Percentiles rank a stretch among this genome's conserved stretches.
Conservation (phyloP, 208 protist species). For the Acanthamoeba royreba region DNA sequence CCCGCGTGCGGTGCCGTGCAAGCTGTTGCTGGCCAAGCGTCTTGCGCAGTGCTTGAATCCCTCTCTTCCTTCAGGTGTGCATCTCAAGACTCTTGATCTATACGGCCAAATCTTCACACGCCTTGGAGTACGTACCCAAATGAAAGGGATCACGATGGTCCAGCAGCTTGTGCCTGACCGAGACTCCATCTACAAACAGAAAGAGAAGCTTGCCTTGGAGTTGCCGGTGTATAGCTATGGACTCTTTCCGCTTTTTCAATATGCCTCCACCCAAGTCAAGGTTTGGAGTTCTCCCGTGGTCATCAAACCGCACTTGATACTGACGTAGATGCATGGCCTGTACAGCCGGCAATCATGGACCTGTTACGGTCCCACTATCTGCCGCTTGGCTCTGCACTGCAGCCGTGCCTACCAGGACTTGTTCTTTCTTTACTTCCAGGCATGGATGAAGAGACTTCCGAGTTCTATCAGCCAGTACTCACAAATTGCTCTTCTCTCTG, state of each 20-base stretch:
- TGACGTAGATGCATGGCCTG: too few relatives aligned
- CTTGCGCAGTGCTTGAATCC: slow-evolving; percentile 76
- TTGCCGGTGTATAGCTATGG: slow-evolving; percentile 69
- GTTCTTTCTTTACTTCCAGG: slow-evolving; percentile 62
- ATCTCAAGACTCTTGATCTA: slow-evolving; percentile 70
- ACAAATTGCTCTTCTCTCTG: not conserved
- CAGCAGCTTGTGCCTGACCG: too few relatives aligned
- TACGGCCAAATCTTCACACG: slow-evolving; percentile 70
- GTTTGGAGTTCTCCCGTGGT: too few relatives aligned
- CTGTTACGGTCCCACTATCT: slow-evolving; percentile 63
- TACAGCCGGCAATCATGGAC: too few relatives aligned
- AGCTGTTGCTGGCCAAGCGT: slow-evolving; percentile 68
- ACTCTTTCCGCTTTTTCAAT: slow-evolving; percentile 71
- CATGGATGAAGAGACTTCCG: slow-evolving; percentile 66
- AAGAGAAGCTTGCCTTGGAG: slow-evolving; percentile 62
- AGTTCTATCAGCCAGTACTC: slow-evolving; percentile 51
- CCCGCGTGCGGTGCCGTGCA: slow-evolving; percentile 48
- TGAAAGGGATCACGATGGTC: too few relatives aligned
- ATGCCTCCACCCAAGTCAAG: slow-evolving; percentile 67
- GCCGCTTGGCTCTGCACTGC: slow-evolving; percentile 48
- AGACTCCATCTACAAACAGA: not conserved
- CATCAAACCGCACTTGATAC: too few relatives aligned
- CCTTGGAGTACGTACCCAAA: slow-evolving; percentile 55
- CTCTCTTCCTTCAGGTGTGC: slow-evolving; percentile 70
- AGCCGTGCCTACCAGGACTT: slow-evolving; percentile 60